phyloP scores from a whole-genome alignment of 2,329 filamentous ascomycete genomes.

The Hysterium pulicare region DNA sequence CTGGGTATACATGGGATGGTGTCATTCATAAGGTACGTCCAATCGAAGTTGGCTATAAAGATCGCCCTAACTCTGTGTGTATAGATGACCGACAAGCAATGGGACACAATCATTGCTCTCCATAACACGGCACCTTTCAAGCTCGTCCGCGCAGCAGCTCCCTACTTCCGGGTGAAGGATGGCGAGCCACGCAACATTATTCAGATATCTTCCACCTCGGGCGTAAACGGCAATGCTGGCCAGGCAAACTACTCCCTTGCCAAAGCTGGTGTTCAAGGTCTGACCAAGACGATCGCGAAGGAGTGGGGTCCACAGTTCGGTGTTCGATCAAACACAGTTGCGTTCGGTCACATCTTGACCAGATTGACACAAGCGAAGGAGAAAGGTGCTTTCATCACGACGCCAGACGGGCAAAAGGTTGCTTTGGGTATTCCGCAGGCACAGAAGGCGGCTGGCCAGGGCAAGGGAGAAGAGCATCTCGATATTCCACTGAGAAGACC shows the following conservation, averaged over 20 bases:
- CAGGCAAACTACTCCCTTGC: conserved; percentile 85
- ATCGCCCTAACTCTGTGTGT: no score
- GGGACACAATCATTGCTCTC: conserved; percentile 80
- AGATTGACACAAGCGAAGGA: conserved; percentile 82
- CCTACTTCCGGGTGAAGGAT: conserved; percentile 85
- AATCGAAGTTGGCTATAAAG: no score
- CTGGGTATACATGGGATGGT: conserved; percentile 88
- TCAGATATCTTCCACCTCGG: conserved; percentile 79
- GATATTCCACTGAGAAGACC: conserved; percentile 79
- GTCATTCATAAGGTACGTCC: conserved; percentile 74
- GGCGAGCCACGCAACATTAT: conserved; percentile 74
- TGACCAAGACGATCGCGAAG: conserved; percentile 88
- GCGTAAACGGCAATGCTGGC: conserved; percentile 83
- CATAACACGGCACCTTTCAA: conserved; percentile 85
- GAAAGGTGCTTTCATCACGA: conserved; percentile 72
- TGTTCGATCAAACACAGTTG: conserved; percentile 77
- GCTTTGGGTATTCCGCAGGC: conserved; percentile 42
- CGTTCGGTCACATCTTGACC: conserved; percentile 79
- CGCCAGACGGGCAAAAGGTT: conserved; percentile 63
- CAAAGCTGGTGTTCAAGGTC: conserved; percentile 77
- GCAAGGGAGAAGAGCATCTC: conserved; percentile 40
- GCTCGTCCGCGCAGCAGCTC: conserved; percentile 72
- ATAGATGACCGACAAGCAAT: conserved; percentile 81
- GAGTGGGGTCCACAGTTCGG: conserved; percentile 84
- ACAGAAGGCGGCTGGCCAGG: conserved; percentile 39